Evolutionary conservation across 2,329 filamentous ascomycete species (phyloP), one percentile per base, ranked within the genome.

Genomic region (Paecilomyces sp.): DNA sequence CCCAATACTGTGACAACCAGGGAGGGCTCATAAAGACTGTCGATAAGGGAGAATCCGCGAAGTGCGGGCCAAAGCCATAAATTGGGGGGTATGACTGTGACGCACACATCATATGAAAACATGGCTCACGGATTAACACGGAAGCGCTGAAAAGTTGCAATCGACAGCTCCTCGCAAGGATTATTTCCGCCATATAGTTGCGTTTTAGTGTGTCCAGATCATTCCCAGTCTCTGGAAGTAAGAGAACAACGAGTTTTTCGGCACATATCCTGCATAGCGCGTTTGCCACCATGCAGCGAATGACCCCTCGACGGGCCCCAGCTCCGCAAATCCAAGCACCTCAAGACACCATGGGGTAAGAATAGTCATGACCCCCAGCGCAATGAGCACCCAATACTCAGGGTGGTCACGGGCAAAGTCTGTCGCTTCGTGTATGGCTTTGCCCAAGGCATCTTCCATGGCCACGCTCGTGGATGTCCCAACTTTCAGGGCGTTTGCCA

Each of bases 141-240:
- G 8, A 33, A 12, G 9, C 6, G 31, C 31, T 33, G 31, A 33
- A 12, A 33, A 9, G 31, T 33, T 12, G 31, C 8, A 12, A 33
- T 12, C 8, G 9, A 33, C 5, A 33, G 31, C 8, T 33, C 11
- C 8, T 33, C 6, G 11, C 31, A 33, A 33, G 11, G 25, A 11
- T 12, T 5, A 5, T 11, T 2, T 33, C 8, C 31, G 11, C 8
- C 5, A 33, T 33, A 12, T 11, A 33, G 31, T 12, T 12, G 31
- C 31, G 6, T 33, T 11, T 33, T 30, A 63, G 31, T 62, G 61
- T 65, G 15, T 30, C 55, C 63, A 69, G 7, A 59, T 66, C 75
- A 79, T 79, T 0, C 77, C 76, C 61, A 79, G 62, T 15, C 74
- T 66, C 70, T 79, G 77, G 34, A 80, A 73, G 56, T 69, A 80